A percentile compares a stretch with the other conserved stretches of the same genome.
Evolutionary conservation across 1,284 basidiomycete genomes (phyloP).

Genomic region (Porphyrellus sp.): DNA sequence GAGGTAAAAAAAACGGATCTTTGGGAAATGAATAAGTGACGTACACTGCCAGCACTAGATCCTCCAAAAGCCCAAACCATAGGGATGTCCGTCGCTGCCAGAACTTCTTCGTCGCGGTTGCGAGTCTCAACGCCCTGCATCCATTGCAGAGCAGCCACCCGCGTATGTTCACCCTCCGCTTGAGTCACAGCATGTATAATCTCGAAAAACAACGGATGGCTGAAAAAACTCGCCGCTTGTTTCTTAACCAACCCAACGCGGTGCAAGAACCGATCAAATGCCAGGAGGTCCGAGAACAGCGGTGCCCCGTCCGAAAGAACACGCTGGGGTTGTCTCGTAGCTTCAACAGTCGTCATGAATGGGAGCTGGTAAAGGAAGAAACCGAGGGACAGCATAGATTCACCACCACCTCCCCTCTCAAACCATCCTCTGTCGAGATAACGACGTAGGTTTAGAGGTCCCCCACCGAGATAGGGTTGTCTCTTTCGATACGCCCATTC

Average conservation of each 20-base stretch:
- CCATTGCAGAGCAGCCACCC: constrained; percentile 19
- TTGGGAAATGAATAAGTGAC: background rate
- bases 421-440: constrained; percentile 50
- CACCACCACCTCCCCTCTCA: constrained; percentile 42
- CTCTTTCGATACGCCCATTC: constrained; percentile 54
- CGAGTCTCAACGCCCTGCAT: background rate
- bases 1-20: background rate
- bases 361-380: constrained; percentile 47
- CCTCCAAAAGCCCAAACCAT: constrained; percentile 9
- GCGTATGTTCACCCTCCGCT: constrained; percentile 27
- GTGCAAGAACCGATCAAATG: constrained; percentile 44
- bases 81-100: constrained; percentile 8
- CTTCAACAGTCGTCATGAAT: constrained; percentile 48
- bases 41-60: background rate
- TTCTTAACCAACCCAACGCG: constrained; percentile 41
- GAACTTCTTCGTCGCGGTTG: background rate
- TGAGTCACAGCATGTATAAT: constrained; percentile 35
- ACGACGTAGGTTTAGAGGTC: constrained; percentile 51
- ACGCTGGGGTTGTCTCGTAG: background rate
- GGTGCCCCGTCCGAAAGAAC: constrained; percentile 40
- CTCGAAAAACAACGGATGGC: constrained; percentile 52
- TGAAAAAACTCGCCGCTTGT: constrained; percentile 36
- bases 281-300: constrained; percentile 41
- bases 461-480: constrained; percentile 46
- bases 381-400: constrained; percentile 44